Evolutionary conservation across 495 filamentous ascomycete species (phyloP).

Genomic region (Hypoxylon trugodes): DNA sequence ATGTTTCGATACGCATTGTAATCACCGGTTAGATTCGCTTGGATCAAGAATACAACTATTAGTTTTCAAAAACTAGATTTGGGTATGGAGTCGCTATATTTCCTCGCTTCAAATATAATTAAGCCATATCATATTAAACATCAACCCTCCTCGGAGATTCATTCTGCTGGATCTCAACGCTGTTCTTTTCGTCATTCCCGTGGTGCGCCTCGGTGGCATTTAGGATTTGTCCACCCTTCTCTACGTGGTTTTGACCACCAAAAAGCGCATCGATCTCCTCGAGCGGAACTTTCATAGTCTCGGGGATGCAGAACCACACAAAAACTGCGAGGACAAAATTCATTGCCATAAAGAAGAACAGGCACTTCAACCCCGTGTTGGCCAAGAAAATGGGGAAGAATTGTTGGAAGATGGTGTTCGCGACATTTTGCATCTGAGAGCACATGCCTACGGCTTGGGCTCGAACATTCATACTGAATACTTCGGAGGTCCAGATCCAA

Average conservation of each 20-base stretch:
- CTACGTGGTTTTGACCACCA: constrained; percentile 65
- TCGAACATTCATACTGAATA: constrained; percentile 73
- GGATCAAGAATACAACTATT: not conserved
- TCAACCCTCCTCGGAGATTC: constrained; percentile 8
- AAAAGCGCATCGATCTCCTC: constrained; percentile 72
- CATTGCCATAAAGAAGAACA: constrained; percentile 56
- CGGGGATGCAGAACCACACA: constrained; percentile 70
- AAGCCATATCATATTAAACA: constrained; percentile 6
- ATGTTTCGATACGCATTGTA: constrained; percentile 38
- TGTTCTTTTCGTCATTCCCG: constrained; percentile 8
- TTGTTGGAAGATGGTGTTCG: constrained; percentile 69
- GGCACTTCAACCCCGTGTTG: constrained; percentile 59
- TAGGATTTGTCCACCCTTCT: constrained; percentile 55
- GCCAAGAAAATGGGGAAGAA: constrained; percentile 73
- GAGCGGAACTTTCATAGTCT: constrained; percentile 70
- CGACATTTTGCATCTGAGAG: constrained; percentile 71
- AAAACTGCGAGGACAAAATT: constrained; percentile 68
- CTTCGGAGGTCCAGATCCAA: constrained; percentile 73
- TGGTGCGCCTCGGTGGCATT: constrained; percentile 17
- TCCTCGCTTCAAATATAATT: not conserved
- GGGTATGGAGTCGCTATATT: not conserved
- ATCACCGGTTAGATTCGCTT: not conserved
- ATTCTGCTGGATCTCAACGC: not conserved
- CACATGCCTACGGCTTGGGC: constrained; percentile 75
- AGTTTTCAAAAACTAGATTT: not conserved